Evolutionary conservation across 1,284 basidiomycete species (phyloP).

Genomic region (Entoloma clypeatum): DNA sequence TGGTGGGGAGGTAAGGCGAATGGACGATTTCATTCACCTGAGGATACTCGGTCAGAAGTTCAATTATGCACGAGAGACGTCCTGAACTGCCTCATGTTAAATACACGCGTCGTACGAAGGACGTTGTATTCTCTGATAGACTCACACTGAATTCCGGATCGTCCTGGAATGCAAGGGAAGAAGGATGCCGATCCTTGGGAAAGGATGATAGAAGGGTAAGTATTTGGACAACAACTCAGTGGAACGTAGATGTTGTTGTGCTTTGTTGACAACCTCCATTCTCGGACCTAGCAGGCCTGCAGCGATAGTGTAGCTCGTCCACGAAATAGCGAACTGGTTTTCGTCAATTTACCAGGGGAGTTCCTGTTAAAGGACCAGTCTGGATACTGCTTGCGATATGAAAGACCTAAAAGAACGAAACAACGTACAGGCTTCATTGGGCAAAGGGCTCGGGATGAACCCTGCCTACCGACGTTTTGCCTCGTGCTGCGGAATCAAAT

Average conservation of each 20-base stretch:
- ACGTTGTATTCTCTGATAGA: slow-evolving; percentile 13
- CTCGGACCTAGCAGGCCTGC: no score
- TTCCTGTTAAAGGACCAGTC: no score
- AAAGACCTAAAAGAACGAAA: slow-evolving; percentile 9
- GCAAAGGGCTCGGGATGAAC: slow-evolving; percentile 21
- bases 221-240: slow-evolving; percentile 7
- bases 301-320: no score
- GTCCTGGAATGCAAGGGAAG: slow-evolving; percentile 13
- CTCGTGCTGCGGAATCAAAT: slow-evolving; percentile 22
- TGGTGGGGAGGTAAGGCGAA: slow-evolving; percentile 18
- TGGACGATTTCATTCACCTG: slow-evolving; percentile 18
- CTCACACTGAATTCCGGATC: slow-evolving; percentile 21
- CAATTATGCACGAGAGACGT: slow-evolving; percentile 30
- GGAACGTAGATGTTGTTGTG: slow-evolving; percentile 18
- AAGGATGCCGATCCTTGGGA: slow-evolving; percentile 12
- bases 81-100: slow-evolving; percentile 36
- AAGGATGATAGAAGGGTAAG: no score
- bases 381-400: no score
- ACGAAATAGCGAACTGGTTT: no score
- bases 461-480: slow-evolving; percentile 23
- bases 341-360: no score
- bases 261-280: no score
- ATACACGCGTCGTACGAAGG: slow-evolving; percentile 31
- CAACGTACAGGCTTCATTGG: no score
- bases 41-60: slow-evolving; percentile 25